These are phyloP conservation scores for Panicum miliaceum DNA, from an alignment of 176 grass and related monocot species.

Conservation along the genomic window DNA sequence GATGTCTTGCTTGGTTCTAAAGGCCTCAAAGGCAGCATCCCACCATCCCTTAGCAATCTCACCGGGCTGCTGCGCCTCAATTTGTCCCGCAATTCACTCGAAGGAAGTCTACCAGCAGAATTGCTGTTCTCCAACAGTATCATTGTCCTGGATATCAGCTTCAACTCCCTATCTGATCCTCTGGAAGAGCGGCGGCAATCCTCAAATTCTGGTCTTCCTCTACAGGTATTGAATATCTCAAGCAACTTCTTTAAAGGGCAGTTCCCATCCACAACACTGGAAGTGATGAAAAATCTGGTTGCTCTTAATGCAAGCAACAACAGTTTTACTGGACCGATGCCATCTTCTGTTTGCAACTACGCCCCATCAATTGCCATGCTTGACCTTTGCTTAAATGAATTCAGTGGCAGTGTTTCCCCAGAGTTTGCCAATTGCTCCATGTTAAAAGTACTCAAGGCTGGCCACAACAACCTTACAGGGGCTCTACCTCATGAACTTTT, in stretches of 20 bases:
- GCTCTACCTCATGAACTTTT: conserved; percentile 61
- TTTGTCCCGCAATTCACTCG: conserved; percentile 62
- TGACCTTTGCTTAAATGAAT: conserved; percentile 60
- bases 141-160: conserved; percentile 69
- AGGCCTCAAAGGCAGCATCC: conserved; percentile 59
- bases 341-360: conserved; percentile 54
- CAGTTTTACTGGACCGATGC: conserved; percentile 67
- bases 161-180: conserved; percentile 48
- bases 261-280: conserved; percentile 49
- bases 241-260: conserved; percentile 63
- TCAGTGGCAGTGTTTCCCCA: conserved; percentile 54
- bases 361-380: conserved; percentile 54
- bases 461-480: conserved; percentile 58
- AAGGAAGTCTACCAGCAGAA: conserved; percentile 41
- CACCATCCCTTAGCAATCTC: conserved; percentile 54
- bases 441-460: conserved; percentile 62
- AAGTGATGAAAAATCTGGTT: conserved; percentile 50
- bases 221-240: conserved; percentile 79
- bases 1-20: conserved; percentile 50
- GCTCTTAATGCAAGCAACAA: conserved; percentile 83
- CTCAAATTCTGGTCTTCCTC: conserved; percentile 25
- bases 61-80: conserved; percentile 54
- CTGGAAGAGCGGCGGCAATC: conserved; percentile 38
- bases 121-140: conserved; percentile 60
- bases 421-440: conserved; percentile 64